A percentile compares a stretch with the other conserved stretches of the same genome.
Evolutionary conservation across 805 yeast genomes (phyloP).

Genomic region (Candida adriatica): DNA sequence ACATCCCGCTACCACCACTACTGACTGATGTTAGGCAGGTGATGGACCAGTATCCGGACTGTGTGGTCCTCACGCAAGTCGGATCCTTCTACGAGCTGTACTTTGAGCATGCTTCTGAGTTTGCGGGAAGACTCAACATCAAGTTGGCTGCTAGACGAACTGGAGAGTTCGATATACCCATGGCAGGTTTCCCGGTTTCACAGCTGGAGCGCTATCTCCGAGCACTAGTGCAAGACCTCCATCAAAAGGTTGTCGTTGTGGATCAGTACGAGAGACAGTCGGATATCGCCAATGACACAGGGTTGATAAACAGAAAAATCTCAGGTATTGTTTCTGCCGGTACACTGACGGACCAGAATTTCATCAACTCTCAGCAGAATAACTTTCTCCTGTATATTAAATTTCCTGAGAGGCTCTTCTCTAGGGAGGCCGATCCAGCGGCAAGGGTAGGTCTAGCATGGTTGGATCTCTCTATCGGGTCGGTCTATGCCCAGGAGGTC

Average conservation of each 20-base stretch:
- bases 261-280: conserved; percentile 45
- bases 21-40: conserved; percentile 29
- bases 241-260: conserved; percentile 72
- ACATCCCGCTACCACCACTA: conserved; percentile 27
- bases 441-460: conserved; percentile 69
- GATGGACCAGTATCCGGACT: conserved; percentile 40
- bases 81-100: conserved; percentile 87
- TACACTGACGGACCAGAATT: conserved; percentile 80
- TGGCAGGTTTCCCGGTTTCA: conserved; percentile 86
- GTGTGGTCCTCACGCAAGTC: conserved; percentile 69
- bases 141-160: conserved; percentile 42
- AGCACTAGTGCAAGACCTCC: conserved; percentile 62
- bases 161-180: conserved; percentile 31
- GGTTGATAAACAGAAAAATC: conserved; percentile 56
- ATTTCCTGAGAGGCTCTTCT: conserved; percentile 44
- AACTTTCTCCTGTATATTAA: conserved; percentile 64
- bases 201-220: conserved; percentile 69
- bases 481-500: conserved; percentile 61
- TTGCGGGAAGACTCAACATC: conserved; percentile 64
- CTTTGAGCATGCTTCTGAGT: conserved; percentile 77
- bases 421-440: conserved; percentile 29
- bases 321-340: conserved; percentile 88
- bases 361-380: conserved; percentile 64
- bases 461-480: conserved; percentile 86
- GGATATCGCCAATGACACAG: conserved; percentile 25